Evolutionary conservation across 2,329 filamentous ascomycete species (phyloP).

Genomic region (Colletotrichum spinosum): DNA sequence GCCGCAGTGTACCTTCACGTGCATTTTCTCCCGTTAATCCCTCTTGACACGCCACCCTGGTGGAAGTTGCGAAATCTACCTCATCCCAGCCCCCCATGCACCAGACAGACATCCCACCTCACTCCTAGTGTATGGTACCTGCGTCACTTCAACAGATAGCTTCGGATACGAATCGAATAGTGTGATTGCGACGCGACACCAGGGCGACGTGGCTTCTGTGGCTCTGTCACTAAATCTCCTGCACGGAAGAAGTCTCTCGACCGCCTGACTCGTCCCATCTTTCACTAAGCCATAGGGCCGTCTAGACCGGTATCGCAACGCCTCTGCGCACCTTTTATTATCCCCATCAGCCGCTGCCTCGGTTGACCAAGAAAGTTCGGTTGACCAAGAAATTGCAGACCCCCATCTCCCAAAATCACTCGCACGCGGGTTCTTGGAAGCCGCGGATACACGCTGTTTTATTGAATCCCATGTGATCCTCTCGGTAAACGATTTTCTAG

Average conservation of each 20-base stretch:
- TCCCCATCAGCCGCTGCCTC: not conserved
- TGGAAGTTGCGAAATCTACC: slow-evolving; percentile 10
- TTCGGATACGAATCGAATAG: slow-evolving; percentile 4
- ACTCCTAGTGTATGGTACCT: no score
- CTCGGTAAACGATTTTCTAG: no score
- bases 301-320: not conserved
- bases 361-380: no score
- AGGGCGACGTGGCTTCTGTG: slow-evolving; percentile 28
- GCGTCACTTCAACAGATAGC: not conserved
- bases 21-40: not conserved
- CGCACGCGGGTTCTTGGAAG: no score
- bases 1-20: slow-evolving; percentile 28
- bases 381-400: no score
- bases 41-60: slow-evolving; percentile 3
- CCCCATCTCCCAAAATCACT: no score
- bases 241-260: slow-evolving; percentile 11
- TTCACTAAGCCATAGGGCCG: no score
- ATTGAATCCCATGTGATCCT: no score
- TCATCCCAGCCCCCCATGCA: no score
- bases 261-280: slow-evolving; percentile 10
- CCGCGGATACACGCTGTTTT: no score
- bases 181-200: slow-evolving; percentile 25
- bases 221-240: slow-evolving; percentile 6
- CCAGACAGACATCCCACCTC: no score
- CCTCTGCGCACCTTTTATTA: not conserved